A percentile compares a stretch with the other conserved stretches of the same genome.
Conservation (phyloP, 2,329 filamentous ascomycete species). For the Diaporthe sp. region DNA sequence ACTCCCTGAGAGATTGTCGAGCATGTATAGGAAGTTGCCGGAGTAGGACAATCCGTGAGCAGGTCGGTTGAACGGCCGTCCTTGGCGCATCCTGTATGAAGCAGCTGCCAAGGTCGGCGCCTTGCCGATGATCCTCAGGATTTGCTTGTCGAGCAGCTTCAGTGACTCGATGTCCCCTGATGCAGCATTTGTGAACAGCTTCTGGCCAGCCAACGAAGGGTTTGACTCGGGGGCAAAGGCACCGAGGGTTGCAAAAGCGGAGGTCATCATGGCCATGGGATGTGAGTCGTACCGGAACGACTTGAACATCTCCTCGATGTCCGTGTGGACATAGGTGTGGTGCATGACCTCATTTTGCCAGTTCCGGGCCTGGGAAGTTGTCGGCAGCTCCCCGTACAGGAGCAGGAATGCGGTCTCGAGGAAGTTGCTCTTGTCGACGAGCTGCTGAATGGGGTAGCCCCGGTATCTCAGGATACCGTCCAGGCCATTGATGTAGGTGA, state of each 20-base stretch:
- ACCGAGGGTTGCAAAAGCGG: conserved; percentile 63
- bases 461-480: conserved; percentile 66
- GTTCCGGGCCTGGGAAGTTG: conserved; percentile 52
- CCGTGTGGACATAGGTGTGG: conserved; percentile 63
- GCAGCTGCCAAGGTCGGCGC: conserved; percentile 64
- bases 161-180: conserved; percentile 56
- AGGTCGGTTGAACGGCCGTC: conserved; percentile 64
- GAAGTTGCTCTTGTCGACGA: conserved; percentile 63
- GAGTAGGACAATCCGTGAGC: conserved; percentile 63
- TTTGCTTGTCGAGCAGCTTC: conserved; percentile 63
- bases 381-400: conserved; percentile 65
- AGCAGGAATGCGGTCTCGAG: conserved; percentile 65
- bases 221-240: conserved; percentile 65
- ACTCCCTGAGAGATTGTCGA: conserved; percentile 63
- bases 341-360: conserved; percentile 65
- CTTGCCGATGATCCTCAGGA: conserved; percentile 66
- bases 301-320: conserved; percentile 65
- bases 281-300: conserved; percentile 66
- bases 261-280: conserved; percentile 66
- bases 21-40: conserved; percentile 68
- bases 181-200: conserved; percentile 62
- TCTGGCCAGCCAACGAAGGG: conserved; percentile 63
- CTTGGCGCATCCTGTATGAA: conserved; percentile 66
- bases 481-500: conserved; percentile 67
- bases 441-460: conserved; percentile 65